Conservation (phyloP, 2,329 filamentous ascomycete genomes). For the Sordariomycetes sp. region DNA sequence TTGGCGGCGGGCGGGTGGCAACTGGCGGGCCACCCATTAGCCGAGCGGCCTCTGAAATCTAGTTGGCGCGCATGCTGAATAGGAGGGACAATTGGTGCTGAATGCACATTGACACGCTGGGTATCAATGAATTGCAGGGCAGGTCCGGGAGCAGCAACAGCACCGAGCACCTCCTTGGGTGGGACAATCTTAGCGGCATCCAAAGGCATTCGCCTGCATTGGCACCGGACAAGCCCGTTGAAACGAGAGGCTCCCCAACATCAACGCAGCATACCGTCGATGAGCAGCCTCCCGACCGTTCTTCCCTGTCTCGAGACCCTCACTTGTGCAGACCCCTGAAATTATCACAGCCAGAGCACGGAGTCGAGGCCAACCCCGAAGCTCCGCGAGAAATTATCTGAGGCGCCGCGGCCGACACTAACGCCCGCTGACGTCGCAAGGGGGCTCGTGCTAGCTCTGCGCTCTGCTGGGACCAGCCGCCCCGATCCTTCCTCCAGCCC, state of each 20-base stretch:
- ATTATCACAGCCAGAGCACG: neutral
- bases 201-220: neutral
- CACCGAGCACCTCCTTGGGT: too few species aligned
- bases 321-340: neutral
- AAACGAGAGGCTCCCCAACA: neutral
- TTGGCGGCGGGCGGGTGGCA: neutral
- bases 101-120: neutral
- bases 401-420: neutral
- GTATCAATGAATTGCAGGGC: neutral
- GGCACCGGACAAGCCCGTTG: neutral
- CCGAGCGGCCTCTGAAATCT: neutral
- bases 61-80: neutral
- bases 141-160: too few species aligned
- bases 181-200: neutral
- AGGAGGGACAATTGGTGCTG: neutral
- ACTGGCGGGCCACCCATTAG: neutral
- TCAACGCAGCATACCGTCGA: neutral
- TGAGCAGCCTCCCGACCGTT: neutral
- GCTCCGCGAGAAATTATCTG: neutral
- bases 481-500: neutral
- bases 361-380: neutral
- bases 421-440: neutral
- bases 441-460: neutral
- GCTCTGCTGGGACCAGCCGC: neutral
- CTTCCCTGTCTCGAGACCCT: neutral